Conservation (phyloP, 1,284 basidiomycete genomes). For the Amylostereum chailletii region DNA sequence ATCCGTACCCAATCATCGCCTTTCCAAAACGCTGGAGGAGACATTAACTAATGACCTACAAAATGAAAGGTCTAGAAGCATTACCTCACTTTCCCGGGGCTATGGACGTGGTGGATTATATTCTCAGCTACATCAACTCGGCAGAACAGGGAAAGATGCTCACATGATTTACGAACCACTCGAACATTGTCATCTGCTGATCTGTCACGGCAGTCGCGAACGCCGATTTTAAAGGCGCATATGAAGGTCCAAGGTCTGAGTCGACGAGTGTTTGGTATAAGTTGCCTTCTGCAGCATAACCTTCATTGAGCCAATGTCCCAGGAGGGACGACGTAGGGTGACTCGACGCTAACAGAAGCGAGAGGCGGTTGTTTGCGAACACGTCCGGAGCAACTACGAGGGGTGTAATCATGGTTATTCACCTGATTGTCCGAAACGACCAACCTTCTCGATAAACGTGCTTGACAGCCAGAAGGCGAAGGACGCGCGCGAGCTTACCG, state of each 20-base stretch:
- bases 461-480: constrained; percentile 26
- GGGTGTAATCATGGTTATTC: not conserved
- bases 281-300: constrained; percentile 10
- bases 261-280: constrained; percentile 18
- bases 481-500: constrained; percentile 24
- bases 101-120: not conserved
- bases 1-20: too few relatives aligned
- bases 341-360: constrained; percentile 13
- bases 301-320: constrained; percentile 11
- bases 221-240: constrained; percentile 8
- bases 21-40: too few relatives aligned
- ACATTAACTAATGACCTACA: too few relatives aligned
- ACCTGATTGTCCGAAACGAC: not conserved
- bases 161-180: constrained; percentile 9
- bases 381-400: constrained; percentile 11
- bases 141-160: not conserved
- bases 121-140: not conserved
- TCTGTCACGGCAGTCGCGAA: constrained; percentile 13
- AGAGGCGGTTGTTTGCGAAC: constrained; percentile 19
- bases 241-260: constrained; percentile 15
- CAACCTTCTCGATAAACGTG: constrained; percentile 31
- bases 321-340: not conserved
- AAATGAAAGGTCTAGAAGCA: too few relatives aligned
- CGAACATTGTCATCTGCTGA: constrained; percentile 9
- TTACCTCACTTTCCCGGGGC: not conserved